Percentiles rank a stretch among this genome's conserved stretches.
Evolutionary conservation across 2,329 filamentous ascomycete species (phyloP).

Genomic region (Penicillium vulpinum): DNA sequence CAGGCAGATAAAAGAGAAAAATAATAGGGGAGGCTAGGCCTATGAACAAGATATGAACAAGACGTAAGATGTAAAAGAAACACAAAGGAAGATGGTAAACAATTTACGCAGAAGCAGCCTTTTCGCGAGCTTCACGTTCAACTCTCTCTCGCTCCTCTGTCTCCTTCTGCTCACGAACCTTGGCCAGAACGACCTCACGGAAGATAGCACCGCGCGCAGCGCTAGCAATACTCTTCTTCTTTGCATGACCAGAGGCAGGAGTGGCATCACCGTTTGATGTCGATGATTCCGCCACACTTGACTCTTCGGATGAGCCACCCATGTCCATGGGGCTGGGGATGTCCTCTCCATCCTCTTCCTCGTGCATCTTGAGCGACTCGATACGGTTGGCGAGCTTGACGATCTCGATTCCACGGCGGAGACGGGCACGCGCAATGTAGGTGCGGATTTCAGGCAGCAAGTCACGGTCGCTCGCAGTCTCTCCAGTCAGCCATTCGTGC

Average conservation of each 20-base stretch:
- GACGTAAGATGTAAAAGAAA: slow-evolving; percentile 4
- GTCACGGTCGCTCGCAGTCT: slow-evolving; percentile 93
- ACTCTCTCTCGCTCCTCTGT: slow-evolving; percentile 72
- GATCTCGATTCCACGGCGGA: slow-evolving; percentile 90
- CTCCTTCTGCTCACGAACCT: slow-evolving; percentile 88
- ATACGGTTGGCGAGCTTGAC: slow-evolving; percentile 96
- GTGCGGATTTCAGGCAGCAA: slow-evolving; percentile 94
- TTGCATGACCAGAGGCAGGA: slow-evolving; percentile 30
- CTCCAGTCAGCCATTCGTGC: slow-evolving; percentile 86
- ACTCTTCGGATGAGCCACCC: slow-evolving; percentile 53
- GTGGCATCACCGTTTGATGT: slow-evolving; percentile 24
- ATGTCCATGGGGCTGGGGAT: slow-evolving; percentile 60
- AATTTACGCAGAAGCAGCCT: slow-evolving; percentile 28
- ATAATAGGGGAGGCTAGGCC: slow-evolving; percentile 13
- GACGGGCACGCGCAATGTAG: slow-evolving; percentile 86
- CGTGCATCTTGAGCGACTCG: slow-evolving; percentile 88
- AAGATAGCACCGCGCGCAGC: slow-evolving; percentile 74
- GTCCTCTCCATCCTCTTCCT: slow-evolving; percentile 80
- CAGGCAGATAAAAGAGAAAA: slow-evolving; percentile 12
- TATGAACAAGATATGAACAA: slow-evolving; percentile 8
- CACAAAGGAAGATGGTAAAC: not conserved
- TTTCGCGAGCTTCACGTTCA: slow-evolving; percentile 58
- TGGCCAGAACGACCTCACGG: slow-evolving; percentile 89
- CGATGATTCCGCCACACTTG: slow-evolving; percentile 12
- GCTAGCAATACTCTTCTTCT: slow-evolving; percentile 57